These are phyloP conservation scores for Pulveroboletus sp. DNA, from an alignment of 768 basidiomycete species.

Conservation along the genomic window DNA sequence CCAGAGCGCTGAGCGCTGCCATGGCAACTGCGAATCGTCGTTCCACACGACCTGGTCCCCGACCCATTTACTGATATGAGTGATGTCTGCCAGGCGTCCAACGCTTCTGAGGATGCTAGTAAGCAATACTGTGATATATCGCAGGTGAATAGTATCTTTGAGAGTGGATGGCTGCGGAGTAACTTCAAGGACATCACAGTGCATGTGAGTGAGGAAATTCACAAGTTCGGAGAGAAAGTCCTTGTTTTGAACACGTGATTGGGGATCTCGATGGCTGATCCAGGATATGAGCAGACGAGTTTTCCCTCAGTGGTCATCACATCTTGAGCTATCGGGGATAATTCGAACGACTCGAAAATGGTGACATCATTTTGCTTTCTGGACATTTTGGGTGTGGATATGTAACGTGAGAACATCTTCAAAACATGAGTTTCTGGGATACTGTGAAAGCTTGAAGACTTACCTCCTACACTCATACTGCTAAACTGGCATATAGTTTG, in stretches of 20 bases:
- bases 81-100: no score
- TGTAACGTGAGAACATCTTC: neutral
- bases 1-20: slow-evolving; percentile 38
- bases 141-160: slow-evolving; percentile 32
- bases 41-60: slow-evolving; percentile 33
- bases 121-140: slow-evolving; percentile 46
- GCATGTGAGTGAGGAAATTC: slow-evolving; percentile 38
- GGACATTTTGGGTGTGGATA: neutral
- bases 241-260: no score
- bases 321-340: neutral
- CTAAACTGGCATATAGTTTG: neutral
- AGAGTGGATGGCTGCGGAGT: slow-evolving; percentile 26
- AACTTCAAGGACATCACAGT: slow-evolving; percentile 30
- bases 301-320: neutral
- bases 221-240: no score
- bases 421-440: neutral
- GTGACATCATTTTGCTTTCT: neutral
- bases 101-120: slow-evolving; percentile 48
- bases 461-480: no score
- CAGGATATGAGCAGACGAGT: neutral
- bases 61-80: no score
- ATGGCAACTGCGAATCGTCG: slow-evolving; percentile 20
- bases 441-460: no score
- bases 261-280: neutral
- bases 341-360: neutral